A percentile compares a stretch with the other conserved stretches of the same genome.
phyloP scores from a whole-genome alignment of 495 filamentous ascomycete species.

The Glonium stellatum region DNA sequence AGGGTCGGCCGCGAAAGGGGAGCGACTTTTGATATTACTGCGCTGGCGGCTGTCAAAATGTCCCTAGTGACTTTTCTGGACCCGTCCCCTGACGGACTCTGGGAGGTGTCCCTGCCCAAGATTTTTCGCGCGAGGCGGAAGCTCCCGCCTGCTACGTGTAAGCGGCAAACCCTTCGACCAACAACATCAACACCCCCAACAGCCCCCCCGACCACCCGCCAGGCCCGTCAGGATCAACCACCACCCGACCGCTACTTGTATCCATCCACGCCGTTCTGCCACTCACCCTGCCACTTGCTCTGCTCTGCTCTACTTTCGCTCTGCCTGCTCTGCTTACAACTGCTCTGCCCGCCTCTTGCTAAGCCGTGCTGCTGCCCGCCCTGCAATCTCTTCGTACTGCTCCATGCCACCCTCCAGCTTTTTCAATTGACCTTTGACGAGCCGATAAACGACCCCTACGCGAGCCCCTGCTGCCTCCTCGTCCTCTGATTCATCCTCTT shows the following conservation, averaged over 20 bases:
- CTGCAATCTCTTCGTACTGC: constrained; percentile 34
- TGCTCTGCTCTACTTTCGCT: constrained; percentile 9
- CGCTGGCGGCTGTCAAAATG: neutral
- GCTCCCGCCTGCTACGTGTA: neutral
- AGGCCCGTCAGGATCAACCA: no score
- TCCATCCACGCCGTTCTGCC: no score
- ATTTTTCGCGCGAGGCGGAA: neutral
- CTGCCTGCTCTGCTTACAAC: constrained; percentile 21
- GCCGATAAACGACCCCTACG: constrained; percentile 29
- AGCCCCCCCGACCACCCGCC: no score
- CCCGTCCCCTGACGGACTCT: no score
- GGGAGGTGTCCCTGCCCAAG: no score
- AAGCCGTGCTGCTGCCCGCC: constrained; percentile 22
- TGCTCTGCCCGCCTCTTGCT: constrained; percentile 11
- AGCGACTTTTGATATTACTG: neutral
- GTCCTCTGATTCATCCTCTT: constrained; percentile 42
- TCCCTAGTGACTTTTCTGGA: no score
- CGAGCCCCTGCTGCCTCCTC: constrained; percentile 37
- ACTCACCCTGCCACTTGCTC: no score
- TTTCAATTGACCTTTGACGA: constrained; percentile 31
- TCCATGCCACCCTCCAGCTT: constrained; percentile 33
- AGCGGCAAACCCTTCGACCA: no score
- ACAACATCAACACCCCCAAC: no score
- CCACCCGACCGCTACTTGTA: neutral
- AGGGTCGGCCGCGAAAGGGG: neutral